Base-by-base conservation (phyloP, 495 filamentous ascomycete species). In the Tuber borchii region DNA sequence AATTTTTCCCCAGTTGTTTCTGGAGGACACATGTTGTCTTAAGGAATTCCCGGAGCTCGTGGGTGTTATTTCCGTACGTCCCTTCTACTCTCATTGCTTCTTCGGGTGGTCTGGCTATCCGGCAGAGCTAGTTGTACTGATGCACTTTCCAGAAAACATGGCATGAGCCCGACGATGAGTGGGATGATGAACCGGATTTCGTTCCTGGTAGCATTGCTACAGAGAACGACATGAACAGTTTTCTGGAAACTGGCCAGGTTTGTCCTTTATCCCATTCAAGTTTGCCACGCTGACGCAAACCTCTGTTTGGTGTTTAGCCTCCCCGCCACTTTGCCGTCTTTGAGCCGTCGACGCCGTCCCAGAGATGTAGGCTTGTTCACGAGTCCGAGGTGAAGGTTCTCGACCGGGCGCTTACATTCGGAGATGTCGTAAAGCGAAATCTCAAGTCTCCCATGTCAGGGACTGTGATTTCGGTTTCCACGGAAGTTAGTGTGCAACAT, bases 391-490 rank as follows among this genome's bases (percentile, higher is more conserved):
- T 87, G 37, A 79, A 76, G 14, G 82, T 88, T 17, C 73, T 87
- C 20, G 85, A 87, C 75, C 83, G 87, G 22, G 70, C 76, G 34
- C 77, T 87, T 17, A 80, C 80, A 39, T 81, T 86, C 31, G 87
- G 87, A 31, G 82, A 86, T 74, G 75, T 82, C 48, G 86, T 88
- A 17, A 88, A 87, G 74, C 84, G 82, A n/a, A 78, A 81, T 46
- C 73, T 79, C 9, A 83, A 82, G 17, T 84, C 86, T 61, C 79
- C 84, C 0, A 80, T 85, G 34, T 84, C 84, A 65, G 87, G 87
- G 31, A 86, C 77, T 3, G 80, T 87, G 70, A 82, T 83, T 48
- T 83, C 82, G 3, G 73, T 84, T 2, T 76, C 74, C 40, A 87
- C 83, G 40, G 81, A 73, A 26, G 76, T 87, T 16, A 81, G 83